Percentiles rank a stretch among this genome's conserved stretches.
Conservation (phyloP, 2,329 filamentous ascomycete genomes). For the Talaromyces rugulosus region DNA sequence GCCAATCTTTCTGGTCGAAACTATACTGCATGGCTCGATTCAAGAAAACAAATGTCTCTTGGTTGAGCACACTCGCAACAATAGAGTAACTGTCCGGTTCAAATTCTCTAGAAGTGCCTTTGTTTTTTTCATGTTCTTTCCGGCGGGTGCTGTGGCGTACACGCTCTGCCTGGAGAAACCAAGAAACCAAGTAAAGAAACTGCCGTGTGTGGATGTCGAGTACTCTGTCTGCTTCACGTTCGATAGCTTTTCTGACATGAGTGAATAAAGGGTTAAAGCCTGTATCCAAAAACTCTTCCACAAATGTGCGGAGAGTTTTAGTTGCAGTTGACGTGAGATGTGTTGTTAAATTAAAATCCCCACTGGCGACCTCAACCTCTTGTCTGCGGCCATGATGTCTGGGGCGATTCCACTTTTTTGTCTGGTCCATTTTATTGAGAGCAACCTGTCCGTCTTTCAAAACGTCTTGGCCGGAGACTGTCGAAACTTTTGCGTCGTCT, state of each 20-base stretch:
- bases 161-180: conserved; percentile 87
- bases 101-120: conserved; percentile 49
- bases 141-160: conserved; percentile 61
- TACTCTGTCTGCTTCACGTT: conserved; percentile 80
- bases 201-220: conserved; percentile 73
- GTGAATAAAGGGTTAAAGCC: conserved; percentile 90
- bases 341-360: conserved; percentile 72
- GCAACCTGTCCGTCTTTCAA: conserved; percentile 68
- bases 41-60: conserved; percentile 88
- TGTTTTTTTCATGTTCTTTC: conserved; percentile 46
- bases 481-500: conserved; percentile 76
- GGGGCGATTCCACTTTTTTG: conserved; percentile 86
- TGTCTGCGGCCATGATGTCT: conserved; percentile 58
- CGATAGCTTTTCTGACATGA: conserved; percentile 81
- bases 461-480: conserved; percentile 83
- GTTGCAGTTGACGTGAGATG: conserved; percentile 69
- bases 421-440: conserved; percentile 82
- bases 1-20: conserved; percentile 80
- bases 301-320: conserved; percentile 73
- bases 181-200: conserved; percentile 87
- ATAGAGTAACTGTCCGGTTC: conserved; percentile 75
- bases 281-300: conserved; percentile 90
- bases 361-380: conserved; percentile 54
- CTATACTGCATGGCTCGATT: conserved; percentile 77
- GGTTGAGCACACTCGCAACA: conserved; percentile 83